Conservation (phyloP, 371 early-diverging fungal species). For the Saksenaea vasiformis region DNA sequence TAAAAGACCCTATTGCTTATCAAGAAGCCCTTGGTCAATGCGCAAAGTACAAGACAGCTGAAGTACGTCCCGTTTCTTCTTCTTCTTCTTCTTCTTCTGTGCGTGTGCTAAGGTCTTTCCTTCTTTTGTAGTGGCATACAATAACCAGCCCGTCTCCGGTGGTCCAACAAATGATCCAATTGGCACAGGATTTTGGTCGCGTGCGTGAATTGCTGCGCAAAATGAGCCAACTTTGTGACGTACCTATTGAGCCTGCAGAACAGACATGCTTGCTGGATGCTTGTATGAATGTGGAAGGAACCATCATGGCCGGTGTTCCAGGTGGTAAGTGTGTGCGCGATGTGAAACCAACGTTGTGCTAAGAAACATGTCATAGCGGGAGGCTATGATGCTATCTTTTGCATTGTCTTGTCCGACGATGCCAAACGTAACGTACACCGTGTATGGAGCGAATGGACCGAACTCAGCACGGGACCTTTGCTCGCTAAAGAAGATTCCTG, state of each 20-base stretch:
- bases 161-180: conserved; percentile 14
- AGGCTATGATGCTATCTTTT: conserved; percentile 96
- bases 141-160: background rate
- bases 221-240: conserved; percentile 73
- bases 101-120: too few species aligned
- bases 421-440: conserved; percentile 50
- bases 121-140: conserved; percentile 8
- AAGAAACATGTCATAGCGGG: conserved; percentile 68
- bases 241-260: conserved; percentile 88
- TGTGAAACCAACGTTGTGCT: too few species aligned
- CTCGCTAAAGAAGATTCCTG: conserved; percentile 60
- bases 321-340: conserved; percentile 80
- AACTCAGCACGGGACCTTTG: conserved; percentile 77
- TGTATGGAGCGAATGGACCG: conserved; percentile 74
- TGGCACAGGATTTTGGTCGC: conserved; percentile 32
- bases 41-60: conserved; percentile 18
- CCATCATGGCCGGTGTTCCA: conserved; percentile 91
- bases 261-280: conserved; percentile 87
- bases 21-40: conserved; percentile 40
- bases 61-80: conserved; percentile 21
- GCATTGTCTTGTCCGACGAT: conserved; percentile 64
- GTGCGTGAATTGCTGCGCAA: conserved; percentile 65
- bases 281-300: conserved; percentile 75
- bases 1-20: conserved; percentile 35
- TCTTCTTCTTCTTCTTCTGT: too few species aligned